These are phyloP conservation scores for Zalaria sp. DNA, from an alignment of 2,329 filamentous ascomycete genomes.

Conservation along the genomic window DNA sequence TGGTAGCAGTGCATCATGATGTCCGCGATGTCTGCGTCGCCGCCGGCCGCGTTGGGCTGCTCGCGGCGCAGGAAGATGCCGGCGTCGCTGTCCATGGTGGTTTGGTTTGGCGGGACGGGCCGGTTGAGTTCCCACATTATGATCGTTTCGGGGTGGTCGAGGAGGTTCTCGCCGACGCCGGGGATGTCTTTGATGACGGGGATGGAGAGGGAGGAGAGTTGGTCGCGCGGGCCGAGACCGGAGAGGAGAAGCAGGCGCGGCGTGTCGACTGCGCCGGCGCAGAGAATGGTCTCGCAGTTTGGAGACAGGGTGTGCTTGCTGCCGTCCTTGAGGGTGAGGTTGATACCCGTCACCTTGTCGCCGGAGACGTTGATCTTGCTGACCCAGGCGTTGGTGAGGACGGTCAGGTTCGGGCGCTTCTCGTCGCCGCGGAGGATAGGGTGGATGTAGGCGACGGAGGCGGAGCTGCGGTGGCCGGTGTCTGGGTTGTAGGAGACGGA, in stretches of 20 bases:
- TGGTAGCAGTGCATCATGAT: constrained; percentile 98
- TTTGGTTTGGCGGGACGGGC: constrained; percentile 64
- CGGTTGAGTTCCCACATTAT: constrained; percentile 69
- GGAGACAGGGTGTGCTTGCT: constrained; percentile 42
- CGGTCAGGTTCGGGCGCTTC: constrained; percentile 67
- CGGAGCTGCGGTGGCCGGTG: constrained; percentile 68
- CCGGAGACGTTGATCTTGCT: constrained; percentile 61
- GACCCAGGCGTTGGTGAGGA: constrained; percentile 81
- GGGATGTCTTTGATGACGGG: constrained; percentile 46
- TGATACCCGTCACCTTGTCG: constrained; percentile 58
- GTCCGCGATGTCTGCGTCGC: constrained; percentile 65
- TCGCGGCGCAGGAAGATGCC: constrained; percentile 79
- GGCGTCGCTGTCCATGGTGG: constrained; percentile 82
- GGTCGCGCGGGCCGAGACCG: constrained; percentile 33
- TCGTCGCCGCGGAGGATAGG: constrained; percentile 76
- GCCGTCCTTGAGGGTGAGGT: constrained; percentile 50
- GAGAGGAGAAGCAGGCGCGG: constrained; percentile 48
- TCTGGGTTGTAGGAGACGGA: constrained; percentile 85
- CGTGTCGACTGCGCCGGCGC: constrained; percentile 69
- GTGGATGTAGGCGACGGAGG: constrained; percentile 85
- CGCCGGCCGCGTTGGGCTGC: constrained; percentile 49
- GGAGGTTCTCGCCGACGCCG: constrained; percentile 49
- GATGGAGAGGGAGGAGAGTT: constrained; percentile 31
- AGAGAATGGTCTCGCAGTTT: constrained; percentile 64
- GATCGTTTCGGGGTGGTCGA: constrained; percentile 52